phyloP scores from a whole-genome alignment of 2,329 filamentous ascomycete species.

The Exophiala dermatitidis region DNA sequence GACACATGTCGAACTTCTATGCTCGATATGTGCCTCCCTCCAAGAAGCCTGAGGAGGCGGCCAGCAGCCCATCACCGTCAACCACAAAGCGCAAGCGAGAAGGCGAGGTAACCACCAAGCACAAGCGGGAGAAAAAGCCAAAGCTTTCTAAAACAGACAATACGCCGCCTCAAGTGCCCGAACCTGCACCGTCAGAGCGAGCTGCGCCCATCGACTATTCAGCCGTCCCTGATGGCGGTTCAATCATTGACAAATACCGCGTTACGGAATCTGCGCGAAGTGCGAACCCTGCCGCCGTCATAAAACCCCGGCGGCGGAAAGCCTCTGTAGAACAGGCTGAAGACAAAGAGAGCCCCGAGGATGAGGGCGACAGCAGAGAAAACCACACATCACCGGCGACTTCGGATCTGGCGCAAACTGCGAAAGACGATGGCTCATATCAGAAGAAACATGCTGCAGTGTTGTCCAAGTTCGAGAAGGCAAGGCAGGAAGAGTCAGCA shows the following conservation, averaged over 20 bases:
- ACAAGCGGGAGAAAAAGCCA: constrained; percentile 35
- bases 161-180: background rate
- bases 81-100: constrained; percentile 29
- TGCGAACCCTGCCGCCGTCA: background rate
- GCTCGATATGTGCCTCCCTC: constrained; percentile 41
- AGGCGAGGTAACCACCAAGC: constrained; percentile 20
- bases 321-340: constrained; percentile 22
- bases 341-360: background rate
- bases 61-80: background rate
- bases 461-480: constrained; percentile 29
- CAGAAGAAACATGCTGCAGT: constrained; percentile 26
- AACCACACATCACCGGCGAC: constrained; percentile 11
- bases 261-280: constrained; percentile 11
- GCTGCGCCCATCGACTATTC: background rate
- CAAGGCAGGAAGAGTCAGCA: constrained; percentile 15
- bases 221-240: constrained; percentile 12
- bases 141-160: constrained; percentile 30
- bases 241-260: constrained; percentile 14
- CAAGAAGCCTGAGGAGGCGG: background rate
- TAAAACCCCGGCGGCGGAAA: constrained; percentile 29
- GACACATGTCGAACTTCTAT: constrained; percentile 42
- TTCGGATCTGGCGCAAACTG: constrained; percentile 35
- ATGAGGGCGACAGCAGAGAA: constrained; percentile 8
- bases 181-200: background rate
- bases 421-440: constrained; percentile 33